Base-by-base conservation (phyloP, 208 protist genomes). In the Jaenimonas drosophilae region DNA sequence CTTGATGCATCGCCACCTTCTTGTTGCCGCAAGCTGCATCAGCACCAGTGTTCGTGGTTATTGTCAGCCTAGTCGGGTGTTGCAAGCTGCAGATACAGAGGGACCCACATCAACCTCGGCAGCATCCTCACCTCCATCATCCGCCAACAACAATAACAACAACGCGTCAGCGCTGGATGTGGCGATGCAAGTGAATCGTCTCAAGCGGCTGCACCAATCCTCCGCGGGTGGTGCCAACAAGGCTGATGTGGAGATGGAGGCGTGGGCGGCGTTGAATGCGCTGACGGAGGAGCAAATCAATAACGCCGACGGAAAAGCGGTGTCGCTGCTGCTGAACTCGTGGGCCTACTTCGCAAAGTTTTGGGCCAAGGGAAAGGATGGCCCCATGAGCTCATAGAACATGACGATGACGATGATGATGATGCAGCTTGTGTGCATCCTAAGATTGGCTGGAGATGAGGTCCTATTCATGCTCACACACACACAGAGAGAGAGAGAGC, bases 271-370 rank as follows among this genome's bases (percentile, higher is more conserved):
- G 19, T 51, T 94, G 31, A 90, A 94, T 57, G 69, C 58, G 26
- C 50, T 94, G 32, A 80, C 69, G 3, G 86, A 94, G 53, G 70
- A 83, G 16, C 70, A 80, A 33, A 88, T 94, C 41, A 86, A 89
- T 54, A 65, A 49, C n/a, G 78, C 86, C 0, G 79, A 94, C 25
- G 86, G 86, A n/a, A 91, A 91, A 47, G 81, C 72, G 4, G 78
- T 94, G 5, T 76, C 86, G 26, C 54, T 94, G 46, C 57, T 91
- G 65, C 67, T 94, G 17, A 94, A 94, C 50, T 61, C 75, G n/a
- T 94, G 86, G 86, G 81, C 86, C 29, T 91, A 94, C 61, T 94
- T 94, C 56, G 70, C 86, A 2, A 94, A 94, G 64, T 90, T 66
- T 36, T 94, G 86, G 86, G 81, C 78, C 2, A 81, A 80, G 38